Base-by-base conservation (phyloP, 176 grass and related monocot genomes). In the Poa pratensis region DNA sequence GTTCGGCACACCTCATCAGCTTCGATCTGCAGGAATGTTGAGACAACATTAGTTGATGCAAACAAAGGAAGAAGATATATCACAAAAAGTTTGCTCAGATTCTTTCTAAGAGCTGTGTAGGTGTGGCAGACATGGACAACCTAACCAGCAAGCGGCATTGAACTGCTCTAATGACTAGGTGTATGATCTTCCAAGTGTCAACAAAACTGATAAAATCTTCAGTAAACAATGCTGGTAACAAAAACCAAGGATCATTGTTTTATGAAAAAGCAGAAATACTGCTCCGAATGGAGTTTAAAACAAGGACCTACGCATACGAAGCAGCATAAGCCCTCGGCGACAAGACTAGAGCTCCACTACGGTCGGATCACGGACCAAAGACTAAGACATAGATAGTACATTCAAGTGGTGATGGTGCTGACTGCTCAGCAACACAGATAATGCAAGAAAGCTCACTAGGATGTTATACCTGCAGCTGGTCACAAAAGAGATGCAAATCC, bases 1-100 rank as follows among this genome's bases (percentile, higher is more conserved):
- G 32, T 19, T 60, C 40, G 55, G 58, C 68, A 19, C 18, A 15
- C 64, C 51, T 62, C 58, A 17, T 39, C 62, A 30, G 6, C 32
- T 43, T 73, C 32, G 79, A 26, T 53, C 83, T 90, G 79, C 62
- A 83, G 46, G 50, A 73, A 32, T 19, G 20, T 67, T 64, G 30
- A 13, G 51, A 40, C 62, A 76, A 26, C 55, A 64, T 14, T 3
- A 30, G 12, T 81, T 24, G 42, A 24, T 62, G 52, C 34, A n/a
- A 67, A 77, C 39, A 79, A 84, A 7, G 58, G 46, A 79, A 46
- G 14, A 73, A 43, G 57, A 52, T 18, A 81, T 66, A 8, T 43
- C 12, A 64, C 77, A 65, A 22, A 39, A 75, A 81, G 11, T 54
- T n/a, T 20, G 27, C 27, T 69, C 32, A 71, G 48, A 85, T 51